Percentiles rank a stretch among this genome's conserved stretches.
Evolutionary conservation across 2,329 filamentous ascomycete genomes (phyloP).

Genomic region (Diaporthe sp.): DNA sequence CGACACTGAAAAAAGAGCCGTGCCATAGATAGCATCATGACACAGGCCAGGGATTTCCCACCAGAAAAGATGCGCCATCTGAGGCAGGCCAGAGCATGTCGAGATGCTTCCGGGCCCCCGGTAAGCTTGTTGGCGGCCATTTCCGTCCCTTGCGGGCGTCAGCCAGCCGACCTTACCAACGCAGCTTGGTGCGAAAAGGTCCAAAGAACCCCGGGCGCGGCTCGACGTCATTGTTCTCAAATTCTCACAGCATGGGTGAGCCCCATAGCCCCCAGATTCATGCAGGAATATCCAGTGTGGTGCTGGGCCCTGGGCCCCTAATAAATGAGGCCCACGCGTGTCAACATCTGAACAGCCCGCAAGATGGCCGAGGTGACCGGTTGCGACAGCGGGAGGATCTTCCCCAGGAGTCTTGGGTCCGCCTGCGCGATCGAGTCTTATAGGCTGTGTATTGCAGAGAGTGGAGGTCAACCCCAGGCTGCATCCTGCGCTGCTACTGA

Average conservation of each 20-base stretch:
- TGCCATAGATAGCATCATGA: slow-evolving; percentile 5
- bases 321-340: slow-evolving; percentile 19
- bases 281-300: slow-evolving; percentile 13
- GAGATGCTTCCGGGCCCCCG: not conserved
- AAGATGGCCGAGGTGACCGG: slow-evolving; percentile 27
- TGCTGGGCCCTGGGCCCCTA: slow-evolving; percentile 10
- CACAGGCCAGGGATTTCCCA: not conserved
- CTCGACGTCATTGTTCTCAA: slow-evolving; percentile 24
- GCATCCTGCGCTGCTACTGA: slow-evolving; percentile 6
- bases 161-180: not conserved
- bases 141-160: slow-evolving; percentile 4
- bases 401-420: slow-evolving; percentile 26
- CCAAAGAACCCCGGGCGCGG: not conserved
- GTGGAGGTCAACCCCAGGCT: slow-evolving; percentile 28
- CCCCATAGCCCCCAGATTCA: slow-evolving; percentile 23
- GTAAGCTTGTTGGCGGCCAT: slow-evolving; percentile 13
- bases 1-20: not conserved
- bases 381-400: slow-evolving; percentile 27
- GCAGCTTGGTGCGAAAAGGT: not conserved
- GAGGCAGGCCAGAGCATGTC: not conserved
- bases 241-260: slow-evolving; percentile 10
- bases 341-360: slow-evolving; percentile 9
- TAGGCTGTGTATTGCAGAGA: slow-evolving; percentile 4
- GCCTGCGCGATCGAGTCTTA: slow-evolving; percentile 1
- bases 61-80: not conserved